Conservation (phyloP, 352 stramenopile genomes). For the Globisporangium yorkense region DNA sequence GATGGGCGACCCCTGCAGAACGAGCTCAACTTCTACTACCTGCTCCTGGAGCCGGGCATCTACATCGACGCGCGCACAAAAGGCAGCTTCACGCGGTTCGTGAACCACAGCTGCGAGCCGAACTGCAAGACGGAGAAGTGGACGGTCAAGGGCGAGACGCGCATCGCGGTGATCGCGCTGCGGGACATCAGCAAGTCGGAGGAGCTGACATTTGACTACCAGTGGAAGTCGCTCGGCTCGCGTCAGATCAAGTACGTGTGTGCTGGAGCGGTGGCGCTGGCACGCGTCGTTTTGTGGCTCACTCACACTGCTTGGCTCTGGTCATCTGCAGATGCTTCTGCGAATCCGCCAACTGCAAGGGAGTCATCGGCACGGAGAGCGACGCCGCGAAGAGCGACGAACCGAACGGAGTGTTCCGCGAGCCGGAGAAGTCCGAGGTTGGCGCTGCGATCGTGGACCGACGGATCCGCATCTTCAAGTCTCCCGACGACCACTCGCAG, state of each 20-base stretch:
- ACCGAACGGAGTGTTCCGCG: constrained; percentile 53
- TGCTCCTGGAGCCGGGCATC: constrained; percentile 68
- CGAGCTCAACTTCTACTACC: constrained; percentile 87
- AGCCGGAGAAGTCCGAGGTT: constrained; percentile 50
- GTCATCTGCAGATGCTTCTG: constrained; percentile 43
- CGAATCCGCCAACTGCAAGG: constrained; percentile 59
- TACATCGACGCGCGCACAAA: constrained; percentile 89
- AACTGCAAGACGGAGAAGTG: constrained; percentile 97
- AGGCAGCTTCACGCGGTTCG: constrained; percentile 93
- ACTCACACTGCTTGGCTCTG: too few species aligned
- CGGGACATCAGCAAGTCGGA: constrained; percentile 83
- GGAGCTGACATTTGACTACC: constrained; percentile 96
- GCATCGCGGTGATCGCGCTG: constrained; percentile 92
- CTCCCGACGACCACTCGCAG: constrained; percentile 42
- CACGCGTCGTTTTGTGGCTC: not conserved
- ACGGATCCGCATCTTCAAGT: constrained; percentile 61
- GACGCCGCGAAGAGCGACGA: constrained; percentile 31
- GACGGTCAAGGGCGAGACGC: constrained; percentile 86
- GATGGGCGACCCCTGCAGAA: constrained; percentile 18
- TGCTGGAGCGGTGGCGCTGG: too few species aligned
- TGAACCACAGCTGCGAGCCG: constrained; percentile 94
- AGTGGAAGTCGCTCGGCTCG: constrained; percentile 88
- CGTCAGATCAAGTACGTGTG: constrained; percentile 56
- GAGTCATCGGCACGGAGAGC: constrained; percentile 60
- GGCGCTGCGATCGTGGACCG: constrained; percentile 40